Evolutionary conservation across 169 alveolate genomes (phyloP).

Genomic region (Plasmodium gonderi): DNA sequence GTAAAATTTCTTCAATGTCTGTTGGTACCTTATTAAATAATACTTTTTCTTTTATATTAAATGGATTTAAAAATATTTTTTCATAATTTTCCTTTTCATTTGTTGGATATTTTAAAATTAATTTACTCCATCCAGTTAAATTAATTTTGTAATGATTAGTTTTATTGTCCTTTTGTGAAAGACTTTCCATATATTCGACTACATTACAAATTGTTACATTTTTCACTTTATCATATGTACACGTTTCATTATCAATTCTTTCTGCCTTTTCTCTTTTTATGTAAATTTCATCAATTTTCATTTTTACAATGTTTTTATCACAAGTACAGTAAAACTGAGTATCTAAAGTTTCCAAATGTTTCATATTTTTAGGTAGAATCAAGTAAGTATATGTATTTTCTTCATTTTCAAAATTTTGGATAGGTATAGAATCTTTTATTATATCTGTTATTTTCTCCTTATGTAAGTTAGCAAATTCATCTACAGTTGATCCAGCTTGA

Average conservation of each 20-base stretch:
- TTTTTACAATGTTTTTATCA: constrained; percentile 11
- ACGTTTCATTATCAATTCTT: background rate
- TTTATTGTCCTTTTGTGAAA: background rate
- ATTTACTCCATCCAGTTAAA: constrained; percentile 35
- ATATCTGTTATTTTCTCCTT: background rate
- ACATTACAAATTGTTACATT: constrained; percentile 15
- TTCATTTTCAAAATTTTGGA: background rate
- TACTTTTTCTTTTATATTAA: constrained; percentile 48
- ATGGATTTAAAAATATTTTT: constrained; percentile 7
- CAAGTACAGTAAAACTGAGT: constrained; percentile 35
- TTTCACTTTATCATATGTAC: constrained; percentile 16
- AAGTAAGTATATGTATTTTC: constrained; percentile 51
- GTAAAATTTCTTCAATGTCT: constrained; percentile 22
- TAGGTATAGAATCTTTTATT: constrained; percentile 8
- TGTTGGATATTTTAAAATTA: constrained; percentile 50
- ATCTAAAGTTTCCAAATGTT: background rate
- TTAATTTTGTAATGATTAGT: background rate
- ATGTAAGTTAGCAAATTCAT: background rate
- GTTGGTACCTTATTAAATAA: constrained; percentile 27
- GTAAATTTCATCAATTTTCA: background rate
- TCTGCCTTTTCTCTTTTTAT: background rate
- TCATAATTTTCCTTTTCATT: constrained; percentile 17
- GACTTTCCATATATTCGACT: constrained; percentile 7
- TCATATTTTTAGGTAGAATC: constrained; percentile 16
- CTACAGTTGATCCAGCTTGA: background rate